Evolutionary conservation across 306 rosid genomes (phyloP).

Genomic region (Aeschynomene evenia): DNA sequence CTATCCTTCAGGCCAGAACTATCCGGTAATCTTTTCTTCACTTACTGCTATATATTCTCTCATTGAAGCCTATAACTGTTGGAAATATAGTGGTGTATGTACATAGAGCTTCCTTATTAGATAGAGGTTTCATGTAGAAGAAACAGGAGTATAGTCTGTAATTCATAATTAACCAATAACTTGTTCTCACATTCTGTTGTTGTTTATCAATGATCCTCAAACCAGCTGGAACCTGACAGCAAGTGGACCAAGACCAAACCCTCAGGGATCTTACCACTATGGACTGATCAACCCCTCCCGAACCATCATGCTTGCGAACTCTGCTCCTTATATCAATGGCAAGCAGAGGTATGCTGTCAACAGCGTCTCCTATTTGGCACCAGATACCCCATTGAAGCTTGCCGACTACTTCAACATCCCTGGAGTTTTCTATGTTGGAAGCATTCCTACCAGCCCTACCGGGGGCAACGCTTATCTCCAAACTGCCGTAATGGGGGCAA

Average conservation of each 20-base stretch:
- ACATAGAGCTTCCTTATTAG: not conserved
- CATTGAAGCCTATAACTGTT: not conserved
- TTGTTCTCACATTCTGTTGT: not conserved
- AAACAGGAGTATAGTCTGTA: not conserved
- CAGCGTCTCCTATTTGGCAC: constrained; percentile 61
- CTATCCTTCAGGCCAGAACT: constrained; percentile 76
- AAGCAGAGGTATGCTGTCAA: constrained; percentile 94
- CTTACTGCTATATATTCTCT: constrained; percentile 7
- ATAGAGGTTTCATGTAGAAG: not conserved
- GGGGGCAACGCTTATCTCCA: constrained; percentile 70
- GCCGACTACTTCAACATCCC: constrained; percentile 82
- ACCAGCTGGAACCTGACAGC: constrained; percentile 87
- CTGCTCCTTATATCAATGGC: constrained; percentile 80
- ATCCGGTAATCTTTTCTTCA: constrained; percentile 54
- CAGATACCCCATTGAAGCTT: constrained; percentile 86
- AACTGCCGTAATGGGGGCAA: constrained; percentile 84
- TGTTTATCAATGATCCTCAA: constrained; percentile 1
- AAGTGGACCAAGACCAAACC: constrained; percentile 97
- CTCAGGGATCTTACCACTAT: constrained; percentile 95
- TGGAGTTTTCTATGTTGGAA: constrained; percentile 79
- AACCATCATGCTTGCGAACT: constrained; percentile 81
- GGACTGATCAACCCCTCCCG: constrained; percentile 74
- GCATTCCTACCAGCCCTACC: constrained; percentile 61
- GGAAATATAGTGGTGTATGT: not conserved
- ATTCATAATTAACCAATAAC: not conserved